Conservation (phyloP, 1,139 yeast species). For the Lodderomyces elongisporus region DNA sequence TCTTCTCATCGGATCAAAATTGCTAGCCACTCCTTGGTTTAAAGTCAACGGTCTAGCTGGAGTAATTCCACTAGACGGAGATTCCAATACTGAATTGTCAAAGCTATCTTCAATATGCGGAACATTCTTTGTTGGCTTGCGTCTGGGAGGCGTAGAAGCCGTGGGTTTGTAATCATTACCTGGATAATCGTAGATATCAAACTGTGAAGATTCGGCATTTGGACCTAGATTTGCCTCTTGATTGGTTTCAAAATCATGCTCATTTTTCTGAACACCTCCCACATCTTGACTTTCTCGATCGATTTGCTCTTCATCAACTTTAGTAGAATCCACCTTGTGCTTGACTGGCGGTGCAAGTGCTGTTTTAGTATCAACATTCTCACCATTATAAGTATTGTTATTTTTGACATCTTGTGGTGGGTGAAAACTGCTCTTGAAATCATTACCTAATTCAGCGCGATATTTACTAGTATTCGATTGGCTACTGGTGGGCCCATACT, state of each 20-base stretch:
- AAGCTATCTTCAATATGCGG: conserved; percentile 29
- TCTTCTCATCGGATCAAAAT: background rate
- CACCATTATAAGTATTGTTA: background rate
- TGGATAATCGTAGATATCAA: conserved; percentile 1
- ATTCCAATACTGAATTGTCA: conserved; percentile 15
- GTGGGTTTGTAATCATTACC: conserved; percentile 1
- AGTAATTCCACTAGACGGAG: conserved; percentile 12
- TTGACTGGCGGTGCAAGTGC: too few species aligned
- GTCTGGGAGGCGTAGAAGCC: conserved; percentile 1
- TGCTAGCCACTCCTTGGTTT: conserved; percentile 2
- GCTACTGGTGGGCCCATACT: conserved; percentile 1
- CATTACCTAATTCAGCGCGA: background rate
- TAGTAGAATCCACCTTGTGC: background rate
- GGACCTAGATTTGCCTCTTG: background rate
- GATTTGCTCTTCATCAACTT: background rate
- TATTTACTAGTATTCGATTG: background rate
- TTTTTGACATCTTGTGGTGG: background rate
- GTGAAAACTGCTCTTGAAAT: background rate
- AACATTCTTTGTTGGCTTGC: conserved; percentile 6
- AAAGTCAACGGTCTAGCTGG: conserved; percentile 16
- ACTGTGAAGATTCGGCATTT: background rate
- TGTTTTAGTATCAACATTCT: background rate
- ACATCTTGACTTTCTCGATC: too few species aligned
- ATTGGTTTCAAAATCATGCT: background rate
- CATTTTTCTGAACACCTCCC: background rate